Base-by-base conservation (phyloP, 305 asterid species). In the Fraxinus baroniana region DNA sequence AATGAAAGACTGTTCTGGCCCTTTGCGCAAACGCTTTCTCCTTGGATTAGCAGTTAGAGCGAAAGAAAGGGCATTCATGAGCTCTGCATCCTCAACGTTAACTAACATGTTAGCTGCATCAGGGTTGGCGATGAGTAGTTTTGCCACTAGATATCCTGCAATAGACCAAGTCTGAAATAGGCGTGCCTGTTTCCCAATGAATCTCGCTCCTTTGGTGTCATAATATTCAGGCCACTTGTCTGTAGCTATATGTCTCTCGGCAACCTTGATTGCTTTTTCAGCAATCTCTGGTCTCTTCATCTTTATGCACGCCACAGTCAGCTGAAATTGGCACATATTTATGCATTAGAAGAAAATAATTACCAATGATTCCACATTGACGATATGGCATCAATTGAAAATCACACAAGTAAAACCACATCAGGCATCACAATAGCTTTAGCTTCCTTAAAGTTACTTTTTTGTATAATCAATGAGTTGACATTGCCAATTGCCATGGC, bases 151-250 rank as follows among this genome's bases (percentile, higher is more conserved):
- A 80, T 94, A 95, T 60, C 99, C 99, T 36, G 99, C 97, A 80
- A 93, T 90, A 10, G 97, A 88, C 99, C 98, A 95, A 0, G 98
- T 95, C 86, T 95, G 99, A 82, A 87, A 95, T 36, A 94, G 93
- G 64, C 89, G 98, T 2, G 98, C 98, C 84, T 94, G 98, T 82
- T 95, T 95, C 77, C 99, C 99, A 0, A 95, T 84, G 85, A 95
- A 95, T 87, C 97, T 89, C 80, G 93, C 98, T 85, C 96, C 94
- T 83, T 85, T 92, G n/a, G 97, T 92, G 86, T 95, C 99, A 22
- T 95, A 95, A 87, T 95, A 94, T 85, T 95, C 98, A 0, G 99
- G 97, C 99, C 98, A 95, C 85, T 90, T 93, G 86, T 95, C 99
- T 86, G 81, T 78, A 0, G 94, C 85, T 78, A 95, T 37, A 37